These are phyloP conservation scores for Xylariaceae sp. DNA, from an alignment of 2,329 filamentous ascomycete genomes.

Conservation along the genomic window DNA sequence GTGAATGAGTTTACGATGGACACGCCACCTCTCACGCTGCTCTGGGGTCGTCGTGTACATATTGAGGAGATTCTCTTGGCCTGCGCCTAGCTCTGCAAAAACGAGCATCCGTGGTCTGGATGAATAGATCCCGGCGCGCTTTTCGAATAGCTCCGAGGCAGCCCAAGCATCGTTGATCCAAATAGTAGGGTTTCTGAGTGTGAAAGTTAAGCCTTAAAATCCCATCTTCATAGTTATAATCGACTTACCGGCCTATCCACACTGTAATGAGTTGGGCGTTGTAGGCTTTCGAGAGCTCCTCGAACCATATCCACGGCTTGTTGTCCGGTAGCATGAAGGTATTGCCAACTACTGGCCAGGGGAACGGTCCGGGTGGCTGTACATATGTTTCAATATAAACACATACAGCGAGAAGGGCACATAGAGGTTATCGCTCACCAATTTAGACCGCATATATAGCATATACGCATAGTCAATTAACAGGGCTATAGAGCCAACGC, in stretches of 20 bases:
- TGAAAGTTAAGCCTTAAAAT: constrained; percentile 19
- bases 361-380: constrained; percentile 60
- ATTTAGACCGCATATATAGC: constrained; percentile 54
- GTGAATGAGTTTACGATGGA: constrained; percentile 58
- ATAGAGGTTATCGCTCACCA: constrained; percentile 42
- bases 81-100: constrained; percentile 53
- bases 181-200: constrained; percentile 47
- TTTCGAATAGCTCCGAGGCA: constrained; percentile 61
- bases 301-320: constrained; percentile 65
- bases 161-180: constrained; percentile 57
- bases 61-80: constrained; percentile 51
- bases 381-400: constrained; percentile 15
- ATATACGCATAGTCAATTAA: constrained; percentile 54
- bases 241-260: constrained; percentile 58
- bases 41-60: constrained; percentile 48
- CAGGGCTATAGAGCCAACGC: constrained; percentile 37
- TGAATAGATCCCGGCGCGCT: constrained; percentile 57
- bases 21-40: constrained; percentile 51
- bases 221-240: too few relatives aligned
- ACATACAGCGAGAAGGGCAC: not conserved
- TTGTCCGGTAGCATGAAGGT: constrained; percentile 59
- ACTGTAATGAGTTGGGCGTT: constrained; percentile 58
- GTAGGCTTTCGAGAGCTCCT: constrained; percentile 56
- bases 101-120: constrained; percentile 56
- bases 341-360: constrained; percentile 60